Base-by-base conservation (phyloP, 352 stramenopile genomes). In the Phytophthora macrochlamydospora region DNA sequence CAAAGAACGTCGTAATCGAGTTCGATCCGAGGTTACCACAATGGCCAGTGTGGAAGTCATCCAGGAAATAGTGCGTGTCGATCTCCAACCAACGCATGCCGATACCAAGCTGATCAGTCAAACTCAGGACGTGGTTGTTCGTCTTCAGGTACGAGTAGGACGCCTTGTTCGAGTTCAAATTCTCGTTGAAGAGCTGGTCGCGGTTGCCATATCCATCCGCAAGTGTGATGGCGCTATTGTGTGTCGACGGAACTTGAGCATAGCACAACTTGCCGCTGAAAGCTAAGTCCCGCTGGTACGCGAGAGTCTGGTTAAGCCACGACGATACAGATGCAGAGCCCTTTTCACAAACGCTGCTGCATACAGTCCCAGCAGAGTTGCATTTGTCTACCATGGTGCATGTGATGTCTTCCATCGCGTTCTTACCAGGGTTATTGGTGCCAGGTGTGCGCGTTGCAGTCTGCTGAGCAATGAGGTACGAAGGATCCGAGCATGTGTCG, bases 31-130 rank as follows among this genome's bases (percentile, higher is more conserved):
- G 69, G 51, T 76, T 78, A 24, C 80, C 80, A 30, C 83, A 91
- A 46, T 91, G 83, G 3, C 72, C 81, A n/a, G 76, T 82, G 53
- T 74, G 77, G 28, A 91, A 71, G 29, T 89, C 71, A 8, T 78
- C 66, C 30, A 87, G 51, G 61, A 90, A 90, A 61, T 74, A 90
- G 66, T 91, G 83, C 28, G 79, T 83, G 58, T 91, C 80, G 28
- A 91, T 71, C 63, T 91, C 83, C 14, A 91, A 37, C 53, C 65
- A 87, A 3, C 83, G 76, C 55, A 91, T 73, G 38, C 83, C 83
- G 2, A 91, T 68, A 32, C 65, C 70, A 0, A 91, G 65, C 65
- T 90, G 79, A 50, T 91, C 83, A 2, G 71, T 76, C 7, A 91
- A 28, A 57, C 75, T 85, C 14, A 89, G 59, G 4, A 84, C 67